Percentiles rank a stretch among this genome's conserved stretches.
Conservation (phyloP, 1,284 basidiomycete species). For the Schizophyllum commune region DNA sequence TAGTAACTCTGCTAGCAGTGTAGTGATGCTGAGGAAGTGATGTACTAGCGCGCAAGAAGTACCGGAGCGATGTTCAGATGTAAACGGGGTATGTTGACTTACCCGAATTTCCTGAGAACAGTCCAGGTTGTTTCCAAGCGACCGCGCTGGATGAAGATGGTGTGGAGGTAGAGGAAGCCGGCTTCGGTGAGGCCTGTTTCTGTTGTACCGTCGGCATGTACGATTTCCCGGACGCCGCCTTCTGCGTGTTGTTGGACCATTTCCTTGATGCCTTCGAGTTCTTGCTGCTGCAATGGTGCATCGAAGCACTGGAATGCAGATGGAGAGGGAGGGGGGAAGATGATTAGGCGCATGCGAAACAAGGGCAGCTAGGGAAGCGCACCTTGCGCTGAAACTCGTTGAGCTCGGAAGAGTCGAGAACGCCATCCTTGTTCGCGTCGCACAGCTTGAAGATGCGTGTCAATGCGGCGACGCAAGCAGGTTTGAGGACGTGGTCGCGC, state of each 20-base stretch:
- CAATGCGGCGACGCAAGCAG: conserved; percentile 84
- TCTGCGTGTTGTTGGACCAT: conserved; percentile 74
- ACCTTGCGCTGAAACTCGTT: conserved; percentile 79
- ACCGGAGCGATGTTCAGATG: too few relatives aligned
- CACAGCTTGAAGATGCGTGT: conserved; percentile 95
- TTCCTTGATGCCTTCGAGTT: conserved; percentile 86
- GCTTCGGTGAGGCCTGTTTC: conserved; percentile 79
- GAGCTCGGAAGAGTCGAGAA: conserved; percentile 85
- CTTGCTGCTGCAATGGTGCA: conserved; percentile 85
- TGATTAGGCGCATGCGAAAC: conserved; percentile 1
- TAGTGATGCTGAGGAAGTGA: too few relatives aligned
- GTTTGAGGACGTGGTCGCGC: conserved; percentile 91
- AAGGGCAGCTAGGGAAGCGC: background rate
- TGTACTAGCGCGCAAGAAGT: too few relatives aligned
- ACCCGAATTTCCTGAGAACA: conserved; percentile 86
- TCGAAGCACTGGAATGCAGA: conserved; percentile 84
- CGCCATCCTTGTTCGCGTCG: conserved; percentile 90
- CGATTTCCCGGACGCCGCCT: conserved; percentile 50
- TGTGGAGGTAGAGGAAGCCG: conserved; percentile 93
- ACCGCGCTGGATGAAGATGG: conserved; percentile 95
- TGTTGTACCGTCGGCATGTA: too few relatives aligned
- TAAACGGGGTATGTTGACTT: too few relatives aligned
- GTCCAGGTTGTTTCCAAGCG: conserved; percentile 98
- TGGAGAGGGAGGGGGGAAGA: conserved; percentile 5
- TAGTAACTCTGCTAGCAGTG: too few relatives aligned